A percentile compares a stretch with the other conserved stretches of the same genome.
phyloP scores from a whole-genome alignment of 257 asterid species.

The Solanum okadae region DNA sequence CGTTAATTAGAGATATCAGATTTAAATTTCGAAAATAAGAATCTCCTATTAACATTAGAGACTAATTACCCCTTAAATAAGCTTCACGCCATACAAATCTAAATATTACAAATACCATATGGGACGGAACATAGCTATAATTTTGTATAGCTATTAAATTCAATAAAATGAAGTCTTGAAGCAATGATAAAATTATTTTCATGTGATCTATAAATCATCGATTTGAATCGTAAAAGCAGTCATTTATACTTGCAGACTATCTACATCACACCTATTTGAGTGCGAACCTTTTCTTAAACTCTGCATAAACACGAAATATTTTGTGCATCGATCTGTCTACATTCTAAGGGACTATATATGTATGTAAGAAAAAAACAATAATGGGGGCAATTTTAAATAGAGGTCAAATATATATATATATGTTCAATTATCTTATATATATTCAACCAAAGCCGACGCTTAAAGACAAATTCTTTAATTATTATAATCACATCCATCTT shows the following conservation, averaged over 20 bases:
- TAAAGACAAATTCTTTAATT: background rate
- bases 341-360: background rate
- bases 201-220: too few relatives aligned
- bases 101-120: background rate
- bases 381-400: background rate
- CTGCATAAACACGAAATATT: accelerated
- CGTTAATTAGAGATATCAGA: accelerated
- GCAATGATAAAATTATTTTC: too few relatives aligned
- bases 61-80: accelerated
- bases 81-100: accelerated
- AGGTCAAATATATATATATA: background rate
- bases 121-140: background rate
- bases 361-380: background rate
- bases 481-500: background rate
- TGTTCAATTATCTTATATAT: background rate
- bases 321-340: too few relatives aligned
- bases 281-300: accelerated
- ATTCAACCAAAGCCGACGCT: background rate
- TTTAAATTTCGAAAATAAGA: background rate
- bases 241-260: too few relatives aligned
- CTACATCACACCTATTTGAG: background rate
- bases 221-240: accelerated
- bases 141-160: too few relatives aligned
- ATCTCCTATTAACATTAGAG: accelerated
- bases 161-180: too few relatives aligned